Base-by-base conservation (phyloP, 257 asterid species). In the Capsicum baccatum region DNA sequence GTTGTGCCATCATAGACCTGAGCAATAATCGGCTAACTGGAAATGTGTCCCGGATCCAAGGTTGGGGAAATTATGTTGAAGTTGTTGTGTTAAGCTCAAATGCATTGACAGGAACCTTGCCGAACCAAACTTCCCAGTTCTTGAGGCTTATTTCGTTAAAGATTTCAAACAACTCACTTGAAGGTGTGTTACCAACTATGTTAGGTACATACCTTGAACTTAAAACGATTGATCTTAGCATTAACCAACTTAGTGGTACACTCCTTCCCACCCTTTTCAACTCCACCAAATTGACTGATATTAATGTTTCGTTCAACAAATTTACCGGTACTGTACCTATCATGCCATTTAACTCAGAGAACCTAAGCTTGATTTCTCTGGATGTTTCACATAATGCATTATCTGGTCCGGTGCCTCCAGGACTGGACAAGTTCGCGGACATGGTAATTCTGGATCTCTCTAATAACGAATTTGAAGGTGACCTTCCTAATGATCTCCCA, bases 21-120 rank as follows among this genome's bases (percentile, higher is more conserved):
- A 93, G 97, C 83, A 91, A 92, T 74, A 95, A 95, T 85, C 86
- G 83, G 89, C 86, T 95, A 83, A 85, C 93, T 2, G 98, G 98
- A 63, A 90, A 90, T 89, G 79, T 92, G 35, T 93, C 98, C 73
- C 91, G 91, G 85, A 88, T 89, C 81, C 93, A 89, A 86, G 79
- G 91, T 26, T 95, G 98, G 98, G 98, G 98, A 80, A 92, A 95
- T 78, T 92, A 93, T 81, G 83, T 91, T 6, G 98, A 93, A 86
- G 85, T 89, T 15, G 86, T 93, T 84, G 94, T 90, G 19, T 88
- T 95, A 74, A 95, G 95, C 92, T 92, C 98, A 50, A 95, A 95
- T 57, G 59, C 83, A n/a, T 83, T 95, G 69, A 89, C 86, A 0
- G 97, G 98, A 48, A 37, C 87, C 78, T 88, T 93, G 15, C 92